Conservation (phyloP, 2,329 filamentous ascomycete genomes). For the Aspergillus phoenicis region DNA sequence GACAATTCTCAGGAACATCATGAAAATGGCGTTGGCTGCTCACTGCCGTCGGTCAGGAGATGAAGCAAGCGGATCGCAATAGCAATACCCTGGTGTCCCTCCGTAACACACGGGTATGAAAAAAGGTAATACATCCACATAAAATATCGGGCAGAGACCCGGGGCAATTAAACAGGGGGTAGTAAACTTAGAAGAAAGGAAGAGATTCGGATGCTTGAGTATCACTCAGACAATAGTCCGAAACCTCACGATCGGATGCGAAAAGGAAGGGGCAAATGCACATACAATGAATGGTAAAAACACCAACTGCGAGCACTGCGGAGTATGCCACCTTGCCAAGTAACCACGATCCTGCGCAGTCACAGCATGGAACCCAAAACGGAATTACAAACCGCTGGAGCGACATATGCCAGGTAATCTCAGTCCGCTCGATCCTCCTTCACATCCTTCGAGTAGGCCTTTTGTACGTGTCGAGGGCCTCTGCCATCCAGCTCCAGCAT, state of each 20-base stretch:
- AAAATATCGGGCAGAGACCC: background rate
- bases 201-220: background rate
- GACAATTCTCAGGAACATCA: background rate
- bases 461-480: conserved; percentile 46
- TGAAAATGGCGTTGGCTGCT: background rate
- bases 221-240: background rate
- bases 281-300: conserved; percentile 13
- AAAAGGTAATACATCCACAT: background rate
- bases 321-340: conserved; percentile 26
- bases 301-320: conserved; percentile 12
- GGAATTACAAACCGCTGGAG: background rate
- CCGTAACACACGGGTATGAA: background rate
- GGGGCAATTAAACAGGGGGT: background rate
- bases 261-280: conserved; percentile 8
- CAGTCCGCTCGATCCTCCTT: conserved; percentile 43
- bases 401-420: conserved; percentile 12
- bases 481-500: conserved; percentile 77
- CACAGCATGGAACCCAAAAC: background rate
- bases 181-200: background rate
- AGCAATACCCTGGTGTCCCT: background rate
- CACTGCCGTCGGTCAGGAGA: background rate
- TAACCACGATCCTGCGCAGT: conserved; percentile 31
- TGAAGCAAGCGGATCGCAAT: background rate
- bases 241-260: background rate
- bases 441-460: conserved; percentile 46